Percentiles rank a stretch among this genome's conserved stretches.
phyloP scores from a whole-genome alignment of 2,329 filamentous ascomycete species.

The Harringtonia aguacate region DNA sequence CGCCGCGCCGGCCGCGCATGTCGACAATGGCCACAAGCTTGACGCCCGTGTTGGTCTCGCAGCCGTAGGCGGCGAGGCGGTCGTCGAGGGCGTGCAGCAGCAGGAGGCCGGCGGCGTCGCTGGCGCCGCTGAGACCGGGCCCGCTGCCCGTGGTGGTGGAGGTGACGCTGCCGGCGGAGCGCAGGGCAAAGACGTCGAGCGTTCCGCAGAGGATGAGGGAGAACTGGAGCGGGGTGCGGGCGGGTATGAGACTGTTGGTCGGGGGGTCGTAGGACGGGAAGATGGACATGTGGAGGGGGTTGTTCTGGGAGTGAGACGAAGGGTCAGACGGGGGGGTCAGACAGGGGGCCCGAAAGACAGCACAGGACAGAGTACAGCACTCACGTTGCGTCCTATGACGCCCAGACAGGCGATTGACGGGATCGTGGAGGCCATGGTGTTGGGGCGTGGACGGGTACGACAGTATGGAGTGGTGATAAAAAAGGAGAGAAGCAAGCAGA shows the following conservation, averaged over 20 bases:
- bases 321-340: background rate
- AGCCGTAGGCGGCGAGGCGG: constrained; percentile 85
- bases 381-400: constrained; percentile 85
- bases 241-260: constrained; percentile 39
- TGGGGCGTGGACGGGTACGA: too few species aligned
- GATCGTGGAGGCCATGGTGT: constrained; percentile 45
- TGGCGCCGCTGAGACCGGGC: constrained; percentile 58
- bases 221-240: constrained; percentile 75
- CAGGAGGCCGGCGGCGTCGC: constrained; percentile 41
- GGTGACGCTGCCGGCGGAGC: constrained; percentile 40
- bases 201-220: constrained; percentile 83
- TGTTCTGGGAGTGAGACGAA: constrained; percentile 56
- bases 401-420: constrained; percentile 88
- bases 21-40: constrained; percentile 87
- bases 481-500: background rate
- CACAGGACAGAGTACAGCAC: constrained; percentile 14
- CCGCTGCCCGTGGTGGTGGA: constrained; percentile 13
- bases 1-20: constrained; percentile 59
- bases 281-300: constrained; percentile 85
- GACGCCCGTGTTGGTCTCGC: constrained; percentile 90
- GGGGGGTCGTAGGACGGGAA: constrained; percentile 63
- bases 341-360: background rate
- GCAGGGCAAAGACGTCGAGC: constrained; percentile 87
- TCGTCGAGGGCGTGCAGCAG: constrained; percentile 91
- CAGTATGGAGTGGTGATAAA: too few species aligned